Conservation (phyloP, 352 stramenopile genomes). For the Phytophthora pinifolia region DNA sequence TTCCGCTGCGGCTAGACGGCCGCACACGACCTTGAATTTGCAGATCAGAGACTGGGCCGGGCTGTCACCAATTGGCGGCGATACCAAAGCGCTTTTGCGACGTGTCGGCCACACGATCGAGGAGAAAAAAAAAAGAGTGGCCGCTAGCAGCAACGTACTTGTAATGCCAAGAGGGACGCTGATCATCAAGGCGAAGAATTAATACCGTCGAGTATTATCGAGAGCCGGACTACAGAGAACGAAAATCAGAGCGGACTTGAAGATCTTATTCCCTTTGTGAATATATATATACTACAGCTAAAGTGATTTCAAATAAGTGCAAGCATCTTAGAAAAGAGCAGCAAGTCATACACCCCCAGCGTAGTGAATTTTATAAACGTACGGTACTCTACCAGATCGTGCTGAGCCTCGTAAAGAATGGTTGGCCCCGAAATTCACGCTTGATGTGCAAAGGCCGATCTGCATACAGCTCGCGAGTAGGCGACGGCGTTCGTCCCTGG, state of each 20-base stretch:
- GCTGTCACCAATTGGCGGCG: constrained; percentile 22
- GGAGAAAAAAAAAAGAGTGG: too few relatives aligned
- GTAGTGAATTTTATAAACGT: too few relatives aligned
- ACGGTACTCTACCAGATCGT: not conserved
- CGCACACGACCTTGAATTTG: constrained; percentile 18
- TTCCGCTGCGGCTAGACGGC: constrained; percentile 1
- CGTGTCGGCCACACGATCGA: constrained; percentile 4
- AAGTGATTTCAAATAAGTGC: too few relatives aligned
- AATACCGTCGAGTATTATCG: too few relatives aligned
- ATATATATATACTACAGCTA: too few relatives aligned
- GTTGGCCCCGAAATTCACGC: not conserved
- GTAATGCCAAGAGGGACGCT: not conserved
- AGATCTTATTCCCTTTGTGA: too few relatives aligned
- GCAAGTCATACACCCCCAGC: too few relatives aligned
- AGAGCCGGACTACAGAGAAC: too few relatives aligned
- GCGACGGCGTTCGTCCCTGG: constrained; percentile 2
- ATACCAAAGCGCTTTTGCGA: constrained; percentile 21
- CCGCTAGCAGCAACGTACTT: not conserved
- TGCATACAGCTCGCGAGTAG: not conserved
- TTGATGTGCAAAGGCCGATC: constrained; percentile 21
- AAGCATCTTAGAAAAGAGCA: too few relatives aligned
- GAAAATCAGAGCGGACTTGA: too few relatives aligned
- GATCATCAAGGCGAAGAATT: too few relatives aligned
- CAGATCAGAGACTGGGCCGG: constrained; percentile 7
- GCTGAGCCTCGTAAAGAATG: constrained; percentile 25